These are phyloP conservation scores for Mucor racemosus DNA, from an alignment of 371 early-diverging fungal species.

Conservation along the genomic window DNA sequence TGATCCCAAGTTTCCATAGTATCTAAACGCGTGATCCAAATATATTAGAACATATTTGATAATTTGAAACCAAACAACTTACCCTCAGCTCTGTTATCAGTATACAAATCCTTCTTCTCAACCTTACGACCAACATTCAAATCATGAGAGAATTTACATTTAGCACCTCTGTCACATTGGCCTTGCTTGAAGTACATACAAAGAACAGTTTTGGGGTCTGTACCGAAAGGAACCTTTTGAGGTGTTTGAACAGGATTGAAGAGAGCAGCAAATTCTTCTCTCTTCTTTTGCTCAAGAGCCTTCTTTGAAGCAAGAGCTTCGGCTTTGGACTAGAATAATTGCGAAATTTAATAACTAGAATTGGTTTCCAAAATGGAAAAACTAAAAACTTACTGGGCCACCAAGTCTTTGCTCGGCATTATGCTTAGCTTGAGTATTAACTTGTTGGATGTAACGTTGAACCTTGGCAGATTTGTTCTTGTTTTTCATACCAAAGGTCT, in stretches of 20 bases:
- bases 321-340: constrained; percentile 30
- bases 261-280: constrained; percentile 73
- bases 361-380: too few relatives aligned
- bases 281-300: constrained; percentile 48
- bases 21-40: constrained; percentile 51
- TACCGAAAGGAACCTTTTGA: constrained; percentile 99
- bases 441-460: constrained; percentile 87
- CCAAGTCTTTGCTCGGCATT: constrained; percentile 27
- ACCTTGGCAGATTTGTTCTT: constrained; percentile 93
- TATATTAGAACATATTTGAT: background rate
- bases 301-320: constrained; percentile 45
- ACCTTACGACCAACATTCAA: constrained; percentile 87
- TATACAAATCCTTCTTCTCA: constrained; percentile 91
- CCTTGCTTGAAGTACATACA: constrained; percentile 95
- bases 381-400: background rate
- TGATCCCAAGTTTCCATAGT: constrained; percentile 98
- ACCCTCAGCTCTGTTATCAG: constrained; percentile 74
- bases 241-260: constrained; percentile 87
- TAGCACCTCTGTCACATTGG: constrained; percentile 89
- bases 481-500: constrained; percentile 98
- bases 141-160: constrained; percentile 99
- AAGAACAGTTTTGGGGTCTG: constrained; percentile 98
- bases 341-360: too few relatives aligned
- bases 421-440: constrained; percentile 83
- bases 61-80: background rate